Evolutionary conservation across 345 rosid species (phyloP), one percentile per base, ranked within the genome.

Genomic region (Aquilaria yunnanensis): DNA sequence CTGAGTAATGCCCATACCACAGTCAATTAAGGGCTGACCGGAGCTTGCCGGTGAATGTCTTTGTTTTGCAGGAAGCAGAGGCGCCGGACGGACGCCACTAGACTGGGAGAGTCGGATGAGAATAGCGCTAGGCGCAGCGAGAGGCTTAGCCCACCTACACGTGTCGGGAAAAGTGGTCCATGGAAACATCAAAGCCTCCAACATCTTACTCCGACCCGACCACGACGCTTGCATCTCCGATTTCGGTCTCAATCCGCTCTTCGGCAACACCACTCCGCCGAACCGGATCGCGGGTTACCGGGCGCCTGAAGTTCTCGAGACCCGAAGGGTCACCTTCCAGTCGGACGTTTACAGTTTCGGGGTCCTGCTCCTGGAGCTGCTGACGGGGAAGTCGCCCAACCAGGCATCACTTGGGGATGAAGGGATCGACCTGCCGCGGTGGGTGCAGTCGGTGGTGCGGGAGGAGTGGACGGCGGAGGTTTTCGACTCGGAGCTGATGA

Each of bases 391-490:
- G 71, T 84, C 99, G 0, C 99, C 99, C 4, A 90, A 88, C 61
- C 99, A 94, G 69, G 95, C 96, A 0, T 94, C 99, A 2, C 74
- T 94, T 16, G 97, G 99, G 0, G 99, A 94, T 43, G 97, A 94
- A 68, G 99, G 99, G 48, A 90, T 90, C 53, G 99, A 94, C 75
- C 71, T 94, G 57, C 99, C 99, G 0, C 64, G 99, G 54, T 94
- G 99, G 99, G 99, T 94, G 32, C 96, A 88, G 60, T 94, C 99
- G 0, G 99, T 94, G 52, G 99, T 94, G 1, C 70, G 99, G 1
- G 99, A 94, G 74, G 99, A 94, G 62, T 94, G 99, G 99, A 90
- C 99, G 8, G 99, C 99, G 0, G 99, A 90, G 78, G 99, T 94
- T 0, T 88, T 94, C 33, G 99, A 88, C 1, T 92, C 83, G 57